phyloP scores from a whole-genome alignment of 768 basidiomycete genomes.

The Austroboletus eburneus region DNA sequence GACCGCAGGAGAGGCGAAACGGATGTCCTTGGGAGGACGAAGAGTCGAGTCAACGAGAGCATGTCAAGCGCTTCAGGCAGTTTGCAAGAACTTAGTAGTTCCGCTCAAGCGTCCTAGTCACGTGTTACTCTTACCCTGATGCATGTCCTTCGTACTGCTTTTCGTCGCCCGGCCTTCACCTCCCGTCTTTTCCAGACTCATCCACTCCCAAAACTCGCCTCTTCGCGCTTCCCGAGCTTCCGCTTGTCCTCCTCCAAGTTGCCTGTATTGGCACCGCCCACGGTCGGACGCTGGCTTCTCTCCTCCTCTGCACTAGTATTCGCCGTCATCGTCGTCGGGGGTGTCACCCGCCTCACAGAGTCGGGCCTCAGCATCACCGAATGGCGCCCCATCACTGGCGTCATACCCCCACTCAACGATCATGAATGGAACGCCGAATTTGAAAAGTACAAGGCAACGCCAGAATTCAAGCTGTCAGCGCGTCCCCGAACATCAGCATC shows the following conservation, averaged over 20 bases:
- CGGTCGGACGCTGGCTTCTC: conserved; percentile 83
- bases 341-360: conserved; percentile 94
- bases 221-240: too few species aligned
- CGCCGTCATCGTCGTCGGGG: conserved; percentile 91
- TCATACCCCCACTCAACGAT: conserved; percentile 73
- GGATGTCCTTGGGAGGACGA: too few species aligned
- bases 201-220: too few species aligned
- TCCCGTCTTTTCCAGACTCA: conserved; percentile 6
- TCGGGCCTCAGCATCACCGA: conserved; percentile 97
- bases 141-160: conserved; percentile 18
- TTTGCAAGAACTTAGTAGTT: too few species aligned
- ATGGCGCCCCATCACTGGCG: conserved; percentile 91
- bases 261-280: conserved; percentile 59
- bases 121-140: conserved; percentile 18
- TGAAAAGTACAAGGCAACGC: conserved; percentile 89
- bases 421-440: conserved; percentile 87
- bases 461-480: conserved; percentile 91
- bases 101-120: too few species aligned
- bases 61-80: too few species aligned
- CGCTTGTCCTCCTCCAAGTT: too few species aligned
- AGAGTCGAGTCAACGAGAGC: conserved; percentile 32
- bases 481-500: conserved; percentile 1
- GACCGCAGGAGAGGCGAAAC: conserved; percentile 25
- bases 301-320: conserved; percentile 83
- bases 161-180: conserved; percentile 19